Percentiles rank a stretch among this genome's conserved stretches.
These are phyloP conservation scores for Apiospora aurea DNA, from an alignment of 2,329 filamentous ascomycete species.

Conservation along the genomic window DNA sequence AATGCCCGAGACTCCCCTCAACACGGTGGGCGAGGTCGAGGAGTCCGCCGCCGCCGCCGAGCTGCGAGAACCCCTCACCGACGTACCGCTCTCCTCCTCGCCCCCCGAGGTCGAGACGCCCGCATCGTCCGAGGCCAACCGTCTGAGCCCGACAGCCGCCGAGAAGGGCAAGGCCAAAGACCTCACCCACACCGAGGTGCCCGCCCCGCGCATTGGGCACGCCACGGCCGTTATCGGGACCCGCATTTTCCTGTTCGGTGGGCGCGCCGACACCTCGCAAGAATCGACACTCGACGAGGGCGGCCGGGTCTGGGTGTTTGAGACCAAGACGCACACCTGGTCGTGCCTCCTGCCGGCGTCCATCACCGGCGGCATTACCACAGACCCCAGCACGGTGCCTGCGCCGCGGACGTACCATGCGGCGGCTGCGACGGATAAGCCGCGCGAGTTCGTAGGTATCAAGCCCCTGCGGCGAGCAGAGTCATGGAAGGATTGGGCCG, in stretches of 20 bases:
- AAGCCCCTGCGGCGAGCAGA: constrained; percentile 45
- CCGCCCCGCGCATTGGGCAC: constrained; percentile 74
- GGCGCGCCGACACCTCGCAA: constrained; percentile 69
- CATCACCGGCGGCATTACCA: constrained; percentile 39
- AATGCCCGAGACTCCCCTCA: constrained; percentile 30
- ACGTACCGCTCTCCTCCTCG: constrained; percentile 49
- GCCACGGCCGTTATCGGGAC: constrained; percentile 72
- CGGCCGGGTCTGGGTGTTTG: constrained; percentile 79
- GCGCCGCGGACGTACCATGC: constrained; percentile 75
- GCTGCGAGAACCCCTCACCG: constrained; percentile 46
- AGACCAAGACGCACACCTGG: constrained; percentile 72
- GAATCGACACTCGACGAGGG: constrained; percentile 77
- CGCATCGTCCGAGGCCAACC: constrained; percentile 24
- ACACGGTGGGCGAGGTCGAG: constrained; percentile 29
- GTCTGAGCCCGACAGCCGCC: constrained; percentile 14
- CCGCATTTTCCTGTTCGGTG: constrained; percentile 82
- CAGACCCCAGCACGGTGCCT: constrained; percentile 52
- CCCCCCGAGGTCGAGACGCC: constrained; percentile 33
- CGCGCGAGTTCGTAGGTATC: constrained; percentile 54
- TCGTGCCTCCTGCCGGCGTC: constrained; percentile 64
- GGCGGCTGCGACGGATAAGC: constrained; percentile 63
- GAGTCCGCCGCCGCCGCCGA: constrained; percentile 28
- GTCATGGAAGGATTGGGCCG: constrained; percentile 63
- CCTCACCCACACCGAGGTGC: constrained; percentile 53
- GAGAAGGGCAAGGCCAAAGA: constrained; percentile 51